Evolutionary conservation across 169 alveolate genomes (phyloP), one percentile per base, ranked within the genome.

Genomic region (Eimeria nieschulzi): DNA sequence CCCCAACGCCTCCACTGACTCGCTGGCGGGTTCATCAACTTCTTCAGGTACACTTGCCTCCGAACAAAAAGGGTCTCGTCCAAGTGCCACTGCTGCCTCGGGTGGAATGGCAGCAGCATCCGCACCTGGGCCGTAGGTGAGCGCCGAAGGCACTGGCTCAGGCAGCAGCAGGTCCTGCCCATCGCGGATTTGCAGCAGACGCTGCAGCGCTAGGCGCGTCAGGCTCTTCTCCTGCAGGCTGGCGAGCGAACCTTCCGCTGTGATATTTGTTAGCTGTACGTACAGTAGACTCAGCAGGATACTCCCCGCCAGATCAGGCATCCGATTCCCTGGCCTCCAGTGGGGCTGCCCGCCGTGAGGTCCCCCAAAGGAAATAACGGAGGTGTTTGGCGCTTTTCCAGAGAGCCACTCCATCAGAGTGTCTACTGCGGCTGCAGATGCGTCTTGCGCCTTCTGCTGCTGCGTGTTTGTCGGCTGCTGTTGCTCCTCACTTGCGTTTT

Each of bases 161-260:
- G 84, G 84, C 39, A 75, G 64, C 66, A 75, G 64, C 26, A 75
- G 66, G n/a, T 75, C 66, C 84, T 75, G 84, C 61, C 66, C 66
- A 51, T 75, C 84, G n/a, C 84, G 63, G 10, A 75, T 51, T 53
- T 53, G 84, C 84, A 75, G 64, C 84, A 75, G 25, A 9, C 53
- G 84, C 33, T 75, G 68, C n/a, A 75, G 84, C 6, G 84, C 84
- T 26, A 75, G 26, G 12, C 84, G 63, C 12, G 84, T 75, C 66
- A 75, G 53, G 33, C 84, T 75, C 56, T 71, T 71, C 56, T 71
- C 56, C 12, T 51, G 53, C 26, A 66, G 17, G 39, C 76, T 66
- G 6, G 76, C 76, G 17, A 66, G 26, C 46, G 76, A 66, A 0
- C 76, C 76, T 26, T 66, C 76, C 26, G 76, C 76, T 66, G 76